phyloP scores from a whole-genome alignment of 2,329 filamentous ascomycete species.

The Talaromyces marneffei region DNA sequence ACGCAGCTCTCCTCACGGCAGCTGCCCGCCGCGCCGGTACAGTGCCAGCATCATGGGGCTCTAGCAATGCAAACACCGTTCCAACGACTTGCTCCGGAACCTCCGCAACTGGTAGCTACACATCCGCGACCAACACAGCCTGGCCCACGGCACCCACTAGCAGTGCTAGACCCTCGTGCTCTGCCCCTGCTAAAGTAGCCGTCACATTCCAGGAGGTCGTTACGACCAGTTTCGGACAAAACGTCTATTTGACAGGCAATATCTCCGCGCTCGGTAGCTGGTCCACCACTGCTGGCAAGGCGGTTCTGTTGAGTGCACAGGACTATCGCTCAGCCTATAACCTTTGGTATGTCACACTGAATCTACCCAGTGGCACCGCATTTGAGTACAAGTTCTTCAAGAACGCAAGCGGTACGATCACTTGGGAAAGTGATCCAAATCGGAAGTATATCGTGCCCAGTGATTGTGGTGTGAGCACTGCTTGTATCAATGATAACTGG shows the following conservation, averaged over 20 bases:
- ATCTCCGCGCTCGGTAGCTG: slow-evolving; percentile 57
- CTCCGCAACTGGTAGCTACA: slow-evolving; percentile 23
- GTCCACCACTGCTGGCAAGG: slow-evolving; percentile 45
- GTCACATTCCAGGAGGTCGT: slow-evolving; percentile 59
- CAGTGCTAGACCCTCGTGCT: slow-evolving; percentile 16
- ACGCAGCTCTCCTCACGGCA: slow-evolving; percentile 34
- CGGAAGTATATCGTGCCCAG: slow-evolving; percentile 37
- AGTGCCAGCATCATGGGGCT: slow-evolving; percentile 22
- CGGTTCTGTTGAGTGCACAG: slow-evolving; percentile 52
- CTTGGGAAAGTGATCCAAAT: slow-evolving; percentile 59
- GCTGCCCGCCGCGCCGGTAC: slow-evolving; percentile 17
- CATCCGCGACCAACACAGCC: slow-evolving; percentile 21
- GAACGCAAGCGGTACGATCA: slow-evolving; percentile 50
- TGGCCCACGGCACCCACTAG: slow-evolving; percentile 18
- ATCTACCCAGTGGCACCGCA: slow-evolving; percentile 49
- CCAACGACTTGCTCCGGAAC: slow-evolving; percentile 21
- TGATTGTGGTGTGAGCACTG: slow-evolving; percentile 29
- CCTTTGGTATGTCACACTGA: slow-evolving; percentile 56
- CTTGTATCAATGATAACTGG: slow-evolving; percentile 37
- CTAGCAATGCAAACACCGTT: slow-evolving; percentile 15
- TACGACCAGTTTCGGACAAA: slow-evolving; percentile 56
- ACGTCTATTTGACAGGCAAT: slow-evolving; percentile 60
- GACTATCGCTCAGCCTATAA: slow-evolving; percentile 56
- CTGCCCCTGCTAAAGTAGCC: slow-evolving; percentile 41
- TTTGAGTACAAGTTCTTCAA: slow-evolving; percentile 67